Evolutionary conservation across 805 yeast genomes (phyloP).

Genomic region (Diddensiella santjacobensis): DNA sequence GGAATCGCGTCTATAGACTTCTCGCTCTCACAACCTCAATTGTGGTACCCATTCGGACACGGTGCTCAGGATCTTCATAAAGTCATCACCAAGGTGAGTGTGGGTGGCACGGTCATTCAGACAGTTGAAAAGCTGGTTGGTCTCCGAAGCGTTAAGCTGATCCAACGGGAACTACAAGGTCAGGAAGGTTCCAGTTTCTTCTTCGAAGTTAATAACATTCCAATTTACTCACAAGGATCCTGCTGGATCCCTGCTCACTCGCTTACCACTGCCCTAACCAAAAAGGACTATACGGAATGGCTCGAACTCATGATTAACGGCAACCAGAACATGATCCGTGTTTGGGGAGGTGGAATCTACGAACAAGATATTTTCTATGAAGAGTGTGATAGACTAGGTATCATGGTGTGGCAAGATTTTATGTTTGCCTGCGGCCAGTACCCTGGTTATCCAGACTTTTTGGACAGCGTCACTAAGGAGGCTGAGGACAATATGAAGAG

Average conservation of each 20-base stretch:
- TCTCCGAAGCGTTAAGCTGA: conserved; percentile 38
- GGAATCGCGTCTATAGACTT: not conserved
- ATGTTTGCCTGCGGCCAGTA: conserved; percentile 58
- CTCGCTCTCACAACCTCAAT: conserved; percentile 29
- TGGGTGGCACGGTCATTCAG: conserved; percentile 17
- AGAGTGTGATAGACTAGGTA: conserved; percentile 42
- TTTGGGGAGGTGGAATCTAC: conserved; percentile 51
- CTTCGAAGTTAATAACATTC: conserved; percentile 40
- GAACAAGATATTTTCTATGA: conserved; percentile 42
- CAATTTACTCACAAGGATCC: conserved; percentile 41
- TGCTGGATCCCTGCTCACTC: conserved; percentile 51
- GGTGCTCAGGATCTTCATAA: conserved; percentile 39
- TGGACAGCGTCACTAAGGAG: conserved; percentile 38
- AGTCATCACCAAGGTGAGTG: conserved; percentile 20
- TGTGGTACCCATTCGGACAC: conserved; percentile 42
- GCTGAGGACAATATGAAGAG: conserved; percentile 39
- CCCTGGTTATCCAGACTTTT: conserved; percentile 41
- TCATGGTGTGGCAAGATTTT: conserved; percentile 54
- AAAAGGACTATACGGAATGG: conserved; percentile 39
- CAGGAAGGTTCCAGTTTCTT: conserved; percentile 42
- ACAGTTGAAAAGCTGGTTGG: conserved; percentile 33
- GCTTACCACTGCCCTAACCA: conserved; percentile 34
- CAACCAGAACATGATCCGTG: conserved; percentile 43
- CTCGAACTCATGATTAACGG: conserved; percentile 37
- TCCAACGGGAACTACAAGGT: conserved; percentile 35